Evolutionary conservation across 352 stramenopile species (phyloP).

Genomic region (Phytophthora kernoviae): DNA sequence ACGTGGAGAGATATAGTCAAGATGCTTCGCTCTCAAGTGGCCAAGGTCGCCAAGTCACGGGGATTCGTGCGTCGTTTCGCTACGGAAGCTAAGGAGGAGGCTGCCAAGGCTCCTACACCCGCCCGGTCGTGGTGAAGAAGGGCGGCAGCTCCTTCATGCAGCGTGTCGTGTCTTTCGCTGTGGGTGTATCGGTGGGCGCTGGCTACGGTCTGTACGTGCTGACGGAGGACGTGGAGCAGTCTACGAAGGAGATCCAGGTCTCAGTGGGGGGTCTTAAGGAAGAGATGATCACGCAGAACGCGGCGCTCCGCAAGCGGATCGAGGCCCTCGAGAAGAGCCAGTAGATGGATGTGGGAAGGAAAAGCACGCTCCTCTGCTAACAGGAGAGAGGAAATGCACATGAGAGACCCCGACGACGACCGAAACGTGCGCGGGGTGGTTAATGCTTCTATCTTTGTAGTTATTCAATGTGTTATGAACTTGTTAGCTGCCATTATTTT

Average conservation of each 20-base stretch:
- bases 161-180: slow-evolving; percentile 69
- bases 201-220: slow-evolving; percentile 75
- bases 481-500: too few species aligned
- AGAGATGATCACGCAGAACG: slow-evolving; percentile 74
- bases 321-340: slow-evolving; percentile 77
- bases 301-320: slow-evolving; percentile 70
- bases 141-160: slow-evolving; percentile 75
- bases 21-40: slow-evolving; percentile 42
- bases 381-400: slow-evolving; percentile 13
- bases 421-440: slow-evolving; percentile 1
- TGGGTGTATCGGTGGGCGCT: slow-evolving; percentile 66
- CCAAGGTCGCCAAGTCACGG: slow-evolving; percentile 28
- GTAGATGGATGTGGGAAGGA: slow-evolving; percentile 25
- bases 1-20: slow-evolving; percentile 18
- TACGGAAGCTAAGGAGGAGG: slow-evolving; percentile 59
- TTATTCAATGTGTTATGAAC: neutral
- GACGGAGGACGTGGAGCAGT: slow-evolving; percentile 72
- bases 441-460: slow-evolving; percentile 24
- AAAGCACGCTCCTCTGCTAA: too few species aligned
- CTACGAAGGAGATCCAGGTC: slow-evolving; percentile 73
- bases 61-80: slow-evolving; percentile 56
- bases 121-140: slow-evolving; percentile 45
- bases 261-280: slow-evolving; percentile 67
- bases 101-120: slow-evolving; percentile 22
- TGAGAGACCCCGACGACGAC: slow-evolving; percentile 16